Percentiles rank a stretch among this genome's conserved stretches.
Evolutionary conservation across 2,329 filamentous ascomycete genomes (phyloP).

Genomic region (Aspergillus vadensis): DNA sequence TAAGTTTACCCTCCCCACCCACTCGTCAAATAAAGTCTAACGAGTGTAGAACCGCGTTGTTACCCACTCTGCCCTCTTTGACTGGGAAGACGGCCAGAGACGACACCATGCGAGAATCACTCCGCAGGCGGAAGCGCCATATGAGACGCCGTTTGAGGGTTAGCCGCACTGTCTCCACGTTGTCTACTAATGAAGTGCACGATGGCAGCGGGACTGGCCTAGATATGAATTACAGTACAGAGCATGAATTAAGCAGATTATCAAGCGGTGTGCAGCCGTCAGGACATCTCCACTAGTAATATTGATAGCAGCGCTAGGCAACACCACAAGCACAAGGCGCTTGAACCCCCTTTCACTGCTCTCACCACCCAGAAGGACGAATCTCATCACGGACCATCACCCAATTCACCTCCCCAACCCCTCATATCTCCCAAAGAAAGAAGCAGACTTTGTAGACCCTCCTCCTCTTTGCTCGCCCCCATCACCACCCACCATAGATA

Average conservation of each 20-base stretch:
- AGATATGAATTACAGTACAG: background rate
- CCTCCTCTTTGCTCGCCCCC: too few species aligned
- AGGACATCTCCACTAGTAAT: background rate
- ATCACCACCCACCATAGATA: too few species aligned
- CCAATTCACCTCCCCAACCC: too few species aligned
- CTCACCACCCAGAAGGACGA: too few species aligned
- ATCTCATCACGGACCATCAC: too few species aligned
- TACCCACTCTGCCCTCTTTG: conserved; percentile 74
- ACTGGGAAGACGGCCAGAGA: conserved; percentile 78
- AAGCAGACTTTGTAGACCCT: too few species aligned
- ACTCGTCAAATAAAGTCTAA: conserved; percentile 11
- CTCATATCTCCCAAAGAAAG: too few species aligned
- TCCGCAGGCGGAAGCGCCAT: conserved; percentile 77
- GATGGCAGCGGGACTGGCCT: background rate
- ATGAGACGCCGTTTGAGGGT: conserved; percentile 64
- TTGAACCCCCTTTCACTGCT: too few species aligned
- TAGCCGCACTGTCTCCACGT: conserved; percentile 9
- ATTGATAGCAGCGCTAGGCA: too few species aligned
- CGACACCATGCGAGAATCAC: conserved; percentile 80
- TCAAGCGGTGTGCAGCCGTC: too few species aligned
- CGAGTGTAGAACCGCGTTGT: conserved; percentile 66
- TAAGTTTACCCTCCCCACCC: conserved; percentile 31
- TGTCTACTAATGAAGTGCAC: background rate
- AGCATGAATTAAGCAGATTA: background rate
- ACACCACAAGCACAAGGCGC: too few species aligned